Conservation (phyloP, 2,329 filamentous ascomycete species). For the Colletotrichum cuscutae region DNA sequence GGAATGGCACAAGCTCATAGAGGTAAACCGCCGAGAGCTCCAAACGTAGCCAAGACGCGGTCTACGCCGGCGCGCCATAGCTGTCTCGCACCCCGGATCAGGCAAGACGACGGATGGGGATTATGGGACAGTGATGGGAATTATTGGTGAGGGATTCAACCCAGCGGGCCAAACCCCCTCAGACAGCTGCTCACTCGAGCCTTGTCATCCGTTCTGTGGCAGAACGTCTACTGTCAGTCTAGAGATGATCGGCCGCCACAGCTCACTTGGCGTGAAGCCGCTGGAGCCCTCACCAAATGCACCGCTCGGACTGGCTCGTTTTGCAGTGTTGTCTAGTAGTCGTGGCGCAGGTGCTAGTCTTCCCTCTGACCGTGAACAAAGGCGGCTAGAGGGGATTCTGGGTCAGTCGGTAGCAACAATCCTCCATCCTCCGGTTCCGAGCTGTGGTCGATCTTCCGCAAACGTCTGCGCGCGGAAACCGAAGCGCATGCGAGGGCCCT, state of each 20-base stretch:
- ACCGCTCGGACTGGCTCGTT: constrained; percentile 7
- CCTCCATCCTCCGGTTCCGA: not conserved
- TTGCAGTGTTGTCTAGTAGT: not conserved
- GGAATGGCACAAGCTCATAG: not conserved
- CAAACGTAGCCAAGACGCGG: constrained; percentile 6
- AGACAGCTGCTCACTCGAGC: not conserved
- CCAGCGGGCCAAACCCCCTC: not conserved
- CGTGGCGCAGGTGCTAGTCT: not conserved
- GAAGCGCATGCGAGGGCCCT: not conserved
- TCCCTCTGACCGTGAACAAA: not conserved
- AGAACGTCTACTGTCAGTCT: not conserved
- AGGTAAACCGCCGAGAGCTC: not conserved
- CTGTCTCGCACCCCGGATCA: constrained; percentile 27
- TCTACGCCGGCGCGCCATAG: not conserved
- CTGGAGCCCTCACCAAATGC: not conserved
- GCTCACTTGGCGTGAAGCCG: constrained; percentile 1
- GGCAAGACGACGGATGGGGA: not conserved
- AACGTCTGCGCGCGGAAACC: constrained; percentile 7
- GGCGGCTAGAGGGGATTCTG: not conserved
- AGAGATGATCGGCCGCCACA: not conserved
- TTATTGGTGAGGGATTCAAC: not conserved
- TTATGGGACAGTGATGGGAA: not conserved
- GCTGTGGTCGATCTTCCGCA: constrained; percentile 11
- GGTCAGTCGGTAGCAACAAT: constrained; percentile 20
- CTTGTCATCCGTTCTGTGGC: not conserved